phyloP scores from a whole-genome alignment of 768 basidiomycete species.

The Trametes villosa region DNA sequence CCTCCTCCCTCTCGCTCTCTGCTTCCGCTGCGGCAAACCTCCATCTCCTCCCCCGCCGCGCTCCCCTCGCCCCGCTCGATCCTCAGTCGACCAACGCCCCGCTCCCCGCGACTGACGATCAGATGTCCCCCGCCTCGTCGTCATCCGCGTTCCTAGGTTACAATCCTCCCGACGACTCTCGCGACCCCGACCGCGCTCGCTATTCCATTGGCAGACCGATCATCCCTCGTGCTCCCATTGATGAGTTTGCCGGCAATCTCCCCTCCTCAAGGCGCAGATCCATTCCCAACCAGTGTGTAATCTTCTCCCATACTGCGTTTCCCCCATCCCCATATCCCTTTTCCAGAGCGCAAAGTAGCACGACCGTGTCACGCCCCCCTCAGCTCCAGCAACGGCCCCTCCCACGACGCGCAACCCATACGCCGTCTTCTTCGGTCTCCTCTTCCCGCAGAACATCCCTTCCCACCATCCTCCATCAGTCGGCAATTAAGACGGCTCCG shows the following conservation, averaged over 20 bases:
- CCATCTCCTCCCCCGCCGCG: slow-evolving; percentile 24
- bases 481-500: slow-evolving; percentile 22
- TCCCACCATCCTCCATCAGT: slow-evolving; percentile 31
- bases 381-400: slow-evolving; percentile 17
- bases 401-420: slow-evolving; percentile 24
- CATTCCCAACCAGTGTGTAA: slow-evolving; percentile 32
- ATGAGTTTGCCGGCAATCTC: slow-evolving; percentile 21
- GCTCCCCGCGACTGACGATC: slow-evolving; percentile 28
- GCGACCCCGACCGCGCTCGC: slow-evolving; percentile 26
- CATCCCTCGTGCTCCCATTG: slow-evolving; percentile 24
- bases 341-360: slow-evolving; percentile 19
- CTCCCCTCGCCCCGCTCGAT: slow-evolving; percentile 34
- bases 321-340: slow-evolving; percentile 9
- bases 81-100: slow-evolving; percentile 29
- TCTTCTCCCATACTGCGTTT: not conserved
- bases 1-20: slow-evolving; percentile 9
- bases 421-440: slow-evolving; percentile 28
- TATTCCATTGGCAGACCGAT: slow-evolving; percentile 31
- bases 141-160: slow-evolving; percentile 27
- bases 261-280: slow-evolving; percentile 29
- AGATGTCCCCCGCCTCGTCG: slow-evolving; percentile 31
- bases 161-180: slow-evolving; percentile 28
- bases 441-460: slow-evolving; percentile 35
- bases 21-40: slow-evolving; percentile 13
- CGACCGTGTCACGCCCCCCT: slow-evolving; percentile 23